Percentiles rank a stretch among this genome's conserved stretches.
These are phyloP conservation scores for Litchi chinensis DNA, from an alignment of 345 rosid genomes.

Conservation along the genomic window DNA sequence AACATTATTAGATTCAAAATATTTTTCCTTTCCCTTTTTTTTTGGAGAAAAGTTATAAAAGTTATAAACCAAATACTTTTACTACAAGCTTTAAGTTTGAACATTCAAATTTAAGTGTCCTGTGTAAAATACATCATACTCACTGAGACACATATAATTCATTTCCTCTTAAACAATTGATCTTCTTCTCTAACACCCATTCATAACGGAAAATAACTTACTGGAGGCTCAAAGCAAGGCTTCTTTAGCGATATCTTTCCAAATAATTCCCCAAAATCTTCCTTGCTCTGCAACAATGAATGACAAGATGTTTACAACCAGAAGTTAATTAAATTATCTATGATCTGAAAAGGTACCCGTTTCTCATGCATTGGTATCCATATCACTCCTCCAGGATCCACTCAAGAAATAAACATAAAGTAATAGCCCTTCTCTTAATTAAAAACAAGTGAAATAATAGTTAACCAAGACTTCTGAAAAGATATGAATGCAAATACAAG, in stretches of 20 bases:
- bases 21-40: not conserved
- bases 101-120: not conserved
- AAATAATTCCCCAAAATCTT: conserved; percentile 50
- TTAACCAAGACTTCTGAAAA: not conserved
- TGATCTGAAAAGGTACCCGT: not conserved
- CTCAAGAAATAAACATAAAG: not conserved
- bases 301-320: conserved; percentile 1
- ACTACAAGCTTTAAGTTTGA: not conserved
- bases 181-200: not conserved
- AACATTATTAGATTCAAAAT: not conserved
- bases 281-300: conserved; percentile 51
- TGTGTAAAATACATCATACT: not conserved
- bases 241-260: conserved; percentile 54
- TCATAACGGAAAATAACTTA: conserved; percentile 32
- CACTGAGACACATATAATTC: not conserved
- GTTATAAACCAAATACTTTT: not conserved
- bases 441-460: not conserved
- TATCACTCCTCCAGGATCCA: not conserved
- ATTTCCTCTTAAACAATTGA: conserved; percentile 5
- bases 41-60: not conserved
- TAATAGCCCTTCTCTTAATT: not conserved
- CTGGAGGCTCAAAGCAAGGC: conserved; percentile 59
- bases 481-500: not conserved
- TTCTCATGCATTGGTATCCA: not conserved
- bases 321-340: not conserved